Base-by-base conservation (phyloP, 768 basidiomycete species). In the Lentinula lateritia region DNA sequence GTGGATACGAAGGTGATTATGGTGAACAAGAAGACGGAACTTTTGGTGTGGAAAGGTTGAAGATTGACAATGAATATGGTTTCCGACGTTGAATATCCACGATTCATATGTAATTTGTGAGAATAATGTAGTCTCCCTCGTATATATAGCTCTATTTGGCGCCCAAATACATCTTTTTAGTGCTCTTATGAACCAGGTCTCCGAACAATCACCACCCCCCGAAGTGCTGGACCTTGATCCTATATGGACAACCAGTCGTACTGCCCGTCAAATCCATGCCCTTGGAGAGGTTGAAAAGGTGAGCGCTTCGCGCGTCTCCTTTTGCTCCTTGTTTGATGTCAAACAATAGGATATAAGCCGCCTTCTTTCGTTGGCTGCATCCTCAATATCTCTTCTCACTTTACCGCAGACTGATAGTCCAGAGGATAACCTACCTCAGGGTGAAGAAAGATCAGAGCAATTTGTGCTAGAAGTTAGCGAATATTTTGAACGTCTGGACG, bases 401-500 rank as follows among this genome's bases (percentile, higher is more conserved):
- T 76, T 93, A n/a, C 91, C 91, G 1, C 91, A 92, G 72, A 91
- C 90, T 3, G 91, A 93, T 68, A 79, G 72, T 0, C 80, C 85
- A 3, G 83, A 83, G 6, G 87, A 89, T 57, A 78, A 75, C 60
- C 79, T 92, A 7, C 90, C 90, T 2, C 87, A 89, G 67, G 91
- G 90, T 43, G 91, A 88, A 62, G 91, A 93, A 72, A 80, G 91
- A 39, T 91, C 89, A 13, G 90, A 93, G 69, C 88, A 91, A 67
- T 92, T 93, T 65, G 91, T 92, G 43, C 78, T 88, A 45, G 89
- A 92, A 75, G 89, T 89, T 56, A 88, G 87, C 76, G 89, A 92
- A 69, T 93, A 92, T 72, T 93, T 92, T 68, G 87, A 92, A 66
- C 85, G 88, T 32, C 78, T 93, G 8, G 87, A 93, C 70, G 91